These are phyloP conservation scores for Colletotrichum spinosum DNA, from an alignment of 2,329 filamentous ascomycete genomes.

Conservation along the genomic window DNA sequence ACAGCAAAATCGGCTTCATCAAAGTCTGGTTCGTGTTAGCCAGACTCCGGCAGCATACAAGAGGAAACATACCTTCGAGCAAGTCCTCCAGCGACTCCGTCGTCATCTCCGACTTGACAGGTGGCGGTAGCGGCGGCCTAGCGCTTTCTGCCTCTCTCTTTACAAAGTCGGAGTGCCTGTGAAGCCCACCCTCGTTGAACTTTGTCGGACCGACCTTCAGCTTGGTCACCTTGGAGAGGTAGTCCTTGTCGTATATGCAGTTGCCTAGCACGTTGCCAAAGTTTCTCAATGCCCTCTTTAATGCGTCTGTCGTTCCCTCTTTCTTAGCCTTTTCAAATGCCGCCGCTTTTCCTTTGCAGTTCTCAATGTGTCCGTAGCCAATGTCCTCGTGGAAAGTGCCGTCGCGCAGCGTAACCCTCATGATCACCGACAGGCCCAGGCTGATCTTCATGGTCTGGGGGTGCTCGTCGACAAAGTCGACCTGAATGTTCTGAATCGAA, in stretches of 20 bases:
- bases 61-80: slow-evolving; percentile 55
- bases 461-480: slow-evolving; percentile 95
- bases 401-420: slow-evolving; percentile 89
- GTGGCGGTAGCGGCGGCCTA: slow-evolving; percentile 27
- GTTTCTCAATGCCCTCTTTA: slow-evolving; percentile 89
- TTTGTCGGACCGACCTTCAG: slow-evolving; percentile 83
- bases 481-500: slow-evolving; percentile 92
- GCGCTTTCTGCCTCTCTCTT: slow-evolving; percentile 56
- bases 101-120: slow-evolving; percentile 46
- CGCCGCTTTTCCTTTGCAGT: slow-evolving; percentile 92
- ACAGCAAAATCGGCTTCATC: slow-evolving; percentile 83
- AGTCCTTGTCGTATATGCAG: slow-evolving; percentile 97
- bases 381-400: slow-evolving; percentile 99
- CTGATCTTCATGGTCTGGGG: slow-evolving; percentile 81
- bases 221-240: slow-evolving; percentile 88
- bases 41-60: not conserved
- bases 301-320: slow-evolving; percentile 92
- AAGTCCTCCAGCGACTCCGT: slow-evolving; percentile 65
- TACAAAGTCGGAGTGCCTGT: slow-evolving; percentile 84
- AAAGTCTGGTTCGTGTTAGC: slow-evolving; percentile 61
- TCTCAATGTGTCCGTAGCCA: slow-evolving; percentile 96
- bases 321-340: slow-evolving; percentile 99
- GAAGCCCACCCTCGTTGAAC: slow-evolving; percentile 83
- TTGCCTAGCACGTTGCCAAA: slow-evolving; percentile 99
- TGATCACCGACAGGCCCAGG: slow-evolving; percentile 88